phyloP scores from a whole-genome alignment of 306 rosid genomes.

The Neltuma alba region DNA sequence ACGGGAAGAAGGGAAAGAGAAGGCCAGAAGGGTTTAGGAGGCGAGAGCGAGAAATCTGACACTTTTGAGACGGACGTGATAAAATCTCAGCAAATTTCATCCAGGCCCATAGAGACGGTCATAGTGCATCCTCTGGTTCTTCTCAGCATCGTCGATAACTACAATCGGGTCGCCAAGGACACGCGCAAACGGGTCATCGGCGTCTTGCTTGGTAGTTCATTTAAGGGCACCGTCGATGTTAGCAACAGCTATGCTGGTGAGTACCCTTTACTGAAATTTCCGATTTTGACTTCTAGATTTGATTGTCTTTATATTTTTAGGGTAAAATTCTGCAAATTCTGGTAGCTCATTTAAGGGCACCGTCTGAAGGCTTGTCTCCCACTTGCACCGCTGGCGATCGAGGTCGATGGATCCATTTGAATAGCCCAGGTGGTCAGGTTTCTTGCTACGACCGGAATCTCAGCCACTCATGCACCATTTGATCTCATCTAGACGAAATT shows the following conservation, averaged over 20 bases:
- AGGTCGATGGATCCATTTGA: too few species aligned
- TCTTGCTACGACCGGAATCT: too few species aligned
- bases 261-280: not conserved
- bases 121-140: constrained; percentile 70
- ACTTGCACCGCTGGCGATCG: too few species aligned
- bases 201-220: constrained; percentile 63
- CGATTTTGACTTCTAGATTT: not conserved
- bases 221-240: constrained; percentile 70
- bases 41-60: constrained; percentile 3
- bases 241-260: constrained; percentile 73
- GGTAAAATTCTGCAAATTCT: not conserved
- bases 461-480: too few species aligned
- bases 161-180: constrained; percentile 71
- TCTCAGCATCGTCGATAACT: constrained; percentile 78
- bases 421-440: too few species aligned
- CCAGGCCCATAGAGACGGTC: constrained; percentile 66
- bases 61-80: constrained; percentile 59
- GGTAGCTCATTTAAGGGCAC: too few species aligned
- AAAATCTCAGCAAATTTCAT: constrained; percentile 63
- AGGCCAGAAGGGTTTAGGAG: constrained; percentile 20
- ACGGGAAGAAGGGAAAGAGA: not conserved
- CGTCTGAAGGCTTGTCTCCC: too few species aligned
- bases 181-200: constrained; percentile 71
- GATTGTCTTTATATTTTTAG: not conserved
- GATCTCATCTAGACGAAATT: too few species aligned